Conservation (phyloP, 225 moss, liverwort and hornwort genomes). For the Anthoceros angustus region DNA sequence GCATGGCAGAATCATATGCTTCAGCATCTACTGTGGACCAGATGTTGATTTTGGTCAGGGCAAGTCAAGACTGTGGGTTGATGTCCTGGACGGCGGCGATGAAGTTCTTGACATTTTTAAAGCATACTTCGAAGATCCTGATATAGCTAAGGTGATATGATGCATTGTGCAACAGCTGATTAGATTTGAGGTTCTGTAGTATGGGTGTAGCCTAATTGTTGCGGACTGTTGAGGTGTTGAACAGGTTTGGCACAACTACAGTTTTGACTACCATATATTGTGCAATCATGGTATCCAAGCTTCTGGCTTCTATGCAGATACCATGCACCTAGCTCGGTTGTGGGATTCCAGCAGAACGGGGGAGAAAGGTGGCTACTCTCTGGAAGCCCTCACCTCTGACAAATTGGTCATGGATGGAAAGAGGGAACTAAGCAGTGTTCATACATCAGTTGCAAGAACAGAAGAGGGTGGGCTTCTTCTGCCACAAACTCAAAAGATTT, state of each 20-base stretch:
- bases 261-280: constrained; percentile 83
- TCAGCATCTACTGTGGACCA: constrained; percentile 94
- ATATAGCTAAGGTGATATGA: constrained; percentile 50
- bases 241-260: constrained; percentile 99
- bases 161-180: too few relatives aligned
- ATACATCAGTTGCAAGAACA: constrained; percentile 9
- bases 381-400: constrained; percentile 81
- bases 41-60: constrained; percentile 54
- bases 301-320: constrained; percentile 84
- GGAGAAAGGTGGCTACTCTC: constrained; percentile 75
- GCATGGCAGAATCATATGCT: constrained; percentile 78
- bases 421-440: constrained; percentile 11
- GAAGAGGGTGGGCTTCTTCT: constrained; percentile 17
- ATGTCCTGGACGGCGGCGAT: constrained; percentile 65
- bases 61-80: constrained; percentile 78
- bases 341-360: constrained; percentile 71
- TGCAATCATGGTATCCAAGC: constrained; percentile 64
- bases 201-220: background rate
- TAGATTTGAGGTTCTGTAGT: background rate
- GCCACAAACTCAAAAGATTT: background rate
- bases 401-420: constrained; percentile 62
- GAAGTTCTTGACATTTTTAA: constrained; percentile 48
- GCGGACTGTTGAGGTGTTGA: constrained; percentile 7
- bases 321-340: constrained; percentile 90
- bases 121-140: constrained; percentile 67